These are phyloP conservation scores for Hypoxylon fragiforme DNA, from an alignment of 495 filamentous ascomycete species.

Conservation along the genomic window DNA sequence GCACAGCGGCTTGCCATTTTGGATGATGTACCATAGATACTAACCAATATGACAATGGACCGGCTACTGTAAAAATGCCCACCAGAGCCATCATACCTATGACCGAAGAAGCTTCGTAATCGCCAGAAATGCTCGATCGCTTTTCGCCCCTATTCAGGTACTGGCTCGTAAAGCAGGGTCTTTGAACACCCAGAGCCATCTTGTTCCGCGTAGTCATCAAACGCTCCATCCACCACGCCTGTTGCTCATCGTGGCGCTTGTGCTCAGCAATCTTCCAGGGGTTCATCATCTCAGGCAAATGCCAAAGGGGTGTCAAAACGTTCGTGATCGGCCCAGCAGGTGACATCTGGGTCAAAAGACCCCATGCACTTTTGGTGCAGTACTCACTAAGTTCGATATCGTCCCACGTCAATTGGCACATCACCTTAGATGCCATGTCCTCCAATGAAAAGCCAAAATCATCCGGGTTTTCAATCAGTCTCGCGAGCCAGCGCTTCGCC, in stretches of 20 bases:
- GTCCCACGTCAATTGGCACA: conserved; percentile 48
- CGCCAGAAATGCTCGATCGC: conserved; percentile 42
- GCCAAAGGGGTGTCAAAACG: conserved; percentile 46
- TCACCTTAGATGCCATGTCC: conserved; percentile 48
- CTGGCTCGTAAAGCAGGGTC: conserved; percentile 43
- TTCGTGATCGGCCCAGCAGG: conserved; percentile 51
- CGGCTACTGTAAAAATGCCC: conserved; percentile 49
- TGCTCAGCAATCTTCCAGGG: conserved; percentile 48
- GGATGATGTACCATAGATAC: conserved; percentile 47
- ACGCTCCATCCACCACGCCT: conserved; percentile 45
- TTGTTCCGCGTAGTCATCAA: conserved; percentile 28
- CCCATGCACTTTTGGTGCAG: conserved; percentile 44
- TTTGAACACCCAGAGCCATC: conserved; percentile 32
- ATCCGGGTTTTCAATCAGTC: conserved; percentile 43
- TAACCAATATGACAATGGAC: conserved; percentile 47
- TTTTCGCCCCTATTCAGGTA: conserved; percentile 42
- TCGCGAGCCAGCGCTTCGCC: conserved; percentile 44
- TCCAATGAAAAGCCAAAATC: conserved; percentile 43
- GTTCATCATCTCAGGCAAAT: conserved; percentile 42
- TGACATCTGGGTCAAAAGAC: conserved; percentile 48
- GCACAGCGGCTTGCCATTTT: conserved; percentile 46
- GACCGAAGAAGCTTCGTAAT: conserved; percentile 45
- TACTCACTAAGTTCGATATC: conserved; percentile 41
- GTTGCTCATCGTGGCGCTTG: conserved; percentile 46
- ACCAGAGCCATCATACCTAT: conserved; percentile 49